Conservation (phyloP, 768 basidiomycete species). For the Mycena polygramma region DNA sequence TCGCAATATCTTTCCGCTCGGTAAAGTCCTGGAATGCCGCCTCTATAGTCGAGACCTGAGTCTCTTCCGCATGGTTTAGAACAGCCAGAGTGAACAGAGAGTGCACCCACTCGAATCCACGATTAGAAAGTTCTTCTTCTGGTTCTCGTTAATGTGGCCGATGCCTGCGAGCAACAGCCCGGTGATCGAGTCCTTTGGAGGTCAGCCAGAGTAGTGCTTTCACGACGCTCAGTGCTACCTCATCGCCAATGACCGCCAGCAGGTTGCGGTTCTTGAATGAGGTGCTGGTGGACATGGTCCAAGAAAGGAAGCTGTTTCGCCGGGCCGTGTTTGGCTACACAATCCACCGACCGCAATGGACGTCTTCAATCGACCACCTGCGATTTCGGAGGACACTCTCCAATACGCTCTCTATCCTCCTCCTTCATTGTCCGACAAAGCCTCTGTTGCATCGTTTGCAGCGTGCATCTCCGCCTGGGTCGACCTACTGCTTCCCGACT, state of each 20-base stretch:
- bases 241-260: constrained; percentile 97
- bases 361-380: constrained; percentile 79
- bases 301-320: constrained; percentile 27
- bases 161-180: constrained; percentile 95
- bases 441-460: constrained; percentile 74
- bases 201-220: constrained; percentile 28
- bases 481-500: constrained; percentile 65
- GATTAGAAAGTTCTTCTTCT: constrained; percentile 98
- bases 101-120: constrained; percentile 89
- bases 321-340: constrained; percentile 15
- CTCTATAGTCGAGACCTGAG: constrained; percentile 91
- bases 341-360: constrained; percentile 58
- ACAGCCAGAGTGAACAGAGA: not conserved
- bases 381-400: constrained; percentile 89
- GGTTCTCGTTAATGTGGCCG: constrained; percentile 89
- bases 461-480: constrained; percentile 73
- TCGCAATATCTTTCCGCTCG: constrained; percentile 94
- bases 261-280: constrained; percentile 87
- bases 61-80: constrained; percentile 68
- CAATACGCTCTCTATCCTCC: constrained; percentile 81
- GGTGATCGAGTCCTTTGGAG: constrained; percentile 91
- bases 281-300: constrained; percentile 61
- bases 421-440: constrained; percentile 64
- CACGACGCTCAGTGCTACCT: constrained; percentile 63
- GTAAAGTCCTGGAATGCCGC: constrained; percentile 95